Evolutionary conservation across 2,329 filamentous ascomycete species (phyloP).

Genomic region (Colletotrichum sansevieriae): DNA sequence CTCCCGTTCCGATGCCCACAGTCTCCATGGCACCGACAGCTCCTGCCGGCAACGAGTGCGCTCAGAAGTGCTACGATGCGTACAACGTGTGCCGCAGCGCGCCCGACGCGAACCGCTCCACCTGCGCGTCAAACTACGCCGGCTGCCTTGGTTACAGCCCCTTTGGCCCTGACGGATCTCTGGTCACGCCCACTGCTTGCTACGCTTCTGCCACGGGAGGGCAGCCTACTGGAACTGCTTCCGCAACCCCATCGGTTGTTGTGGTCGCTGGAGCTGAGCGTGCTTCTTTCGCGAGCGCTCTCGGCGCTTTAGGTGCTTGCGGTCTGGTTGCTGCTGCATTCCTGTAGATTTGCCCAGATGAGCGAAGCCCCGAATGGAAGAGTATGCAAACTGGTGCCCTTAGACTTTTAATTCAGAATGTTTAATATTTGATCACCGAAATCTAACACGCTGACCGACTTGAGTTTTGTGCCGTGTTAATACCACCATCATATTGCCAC

Average conservation of each 20-base stretch:
- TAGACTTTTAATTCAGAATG: constrained; percentile 4
- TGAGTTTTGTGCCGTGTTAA: too few relatives aligned
- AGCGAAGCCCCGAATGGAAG: not conserved
- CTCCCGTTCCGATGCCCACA: not conserved
- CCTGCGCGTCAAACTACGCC: not conserved
- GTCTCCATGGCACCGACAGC: not conserved
- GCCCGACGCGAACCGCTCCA: not conserved
- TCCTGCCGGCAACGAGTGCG: not conserved
- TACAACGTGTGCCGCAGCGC: constrained; percentile 2
- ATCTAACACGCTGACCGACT: too few relatives aligned
- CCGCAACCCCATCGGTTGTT: not conserved
- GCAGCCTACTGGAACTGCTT: not conserved
- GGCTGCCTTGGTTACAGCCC: constrained; percentile 1
- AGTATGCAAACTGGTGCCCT: not conserved
- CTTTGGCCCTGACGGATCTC: not conserved
- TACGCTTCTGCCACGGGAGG: not conserved
- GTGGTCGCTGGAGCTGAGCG: constrained; percentile 1
- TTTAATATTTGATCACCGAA: not conserved
- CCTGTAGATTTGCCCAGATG: not conserved
- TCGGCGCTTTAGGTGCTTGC: not conserved
- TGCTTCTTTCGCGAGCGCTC: not conserved
- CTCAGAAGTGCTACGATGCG: not conserved
- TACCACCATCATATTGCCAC: too few relatives aligned
- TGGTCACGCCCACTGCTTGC: constrained; percentile 1
- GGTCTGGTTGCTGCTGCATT: not conserved